These are phyloP conservation scores for Pythium grandisporangium DNA, from an alignment of 352 stramenopile genomes.

Conservation along the genomic window DNA sequence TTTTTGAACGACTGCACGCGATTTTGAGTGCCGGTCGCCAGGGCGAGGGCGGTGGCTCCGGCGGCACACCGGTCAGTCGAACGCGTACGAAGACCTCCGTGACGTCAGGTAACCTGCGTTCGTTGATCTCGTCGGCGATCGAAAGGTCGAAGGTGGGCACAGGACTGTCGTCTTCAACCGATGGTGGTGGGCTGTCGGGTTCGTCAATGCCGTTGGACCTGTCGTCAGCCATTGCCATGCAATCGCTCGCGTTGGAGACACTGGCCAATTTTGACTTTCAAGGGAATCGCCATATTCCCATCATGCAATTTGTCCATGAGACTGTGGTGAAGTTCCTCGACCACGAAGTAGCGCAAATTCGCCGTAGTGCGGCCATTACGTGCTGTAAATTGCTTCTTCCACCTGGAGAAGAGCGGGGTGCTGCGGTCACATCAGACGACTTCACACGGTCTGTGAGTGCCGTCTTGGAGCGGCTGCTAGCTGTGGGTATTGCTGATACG, in stretches of 20 bases:
- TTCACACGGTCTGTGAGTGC: conserved; percentile 62
- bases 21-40: conserved; percentile 48
- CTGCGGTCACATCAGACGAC: conserved; percentile 61
- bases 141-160: conserved; percentile 27
- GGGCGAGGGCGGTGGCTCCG: conserved; percentile 28
- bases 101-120: conserved; percentile 59
- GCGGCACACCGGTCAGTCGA: conserved; percentile 48
- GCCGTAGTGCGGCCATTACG: conserved; percentile 81
- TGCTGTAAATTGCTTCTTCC: conserved; percentile 81
- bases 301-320: conserved; percentile 86
- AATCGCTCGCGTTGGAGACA: conserved; percentile 77
- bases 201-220: conserved; percentile 20
- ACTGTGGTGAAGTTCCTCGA: conserved; percentile 84
- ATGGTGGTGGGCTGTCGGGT: conserved; percentile 8
- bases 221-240: conserved; percentile 62
- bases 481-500: conserved; percentile 81
- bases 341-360: conserved; percentile 75
- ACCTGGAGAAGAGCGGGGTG: conserved; percentile 45
- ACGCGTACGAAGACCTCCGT: conserved; percentile 60
- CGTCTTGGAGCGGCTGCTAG: conserved; percentile 71
- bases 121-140: conserved; percentile 56
- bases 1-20: conserved; percentile 74
- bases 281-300: conserved; percentile 74
- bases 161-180: conserved; percentile 27
- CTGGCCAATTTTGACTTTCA: conserved; percentile 83